Conservation (phyloP, 345 rosid genomes). For the rapeseed (Brassica napus) region Da-Ae NC_063446.1:27134501-27135000, state of each 20-base stretch:
- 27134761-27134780: neutral
- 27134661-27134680: conserved; percentile 30
- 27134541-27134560: conserved; percentile 68
- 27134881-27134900: conserved; percentile 20
- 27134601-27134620: conserved; percentile 80
- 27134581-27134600: conserved; percentile 76
- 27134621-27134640: conserved; percentile 69
- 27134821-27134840: conserved; percentile 21
- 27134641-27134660: conserved; percentile 56
- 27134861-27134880: conserved; percentile 23
- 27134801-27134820: conserved; percentile 28
- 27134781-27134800: conserved; percentile 32
- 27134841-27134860: conserved; percentile 27
- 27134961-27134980: conserved; percentile 8
- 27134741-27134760: neutral
- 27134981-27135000: neutral
- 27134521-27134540: conserved; percentile 91
- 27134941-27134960: conserved; percentile 27
- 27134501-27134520: conserved; percentile 69
- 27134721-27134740: conserved; percentile 37
- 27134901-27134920: conserved; percentile 16
- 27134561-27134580: conserved; percentile 34
- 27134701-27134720: conserved; percentile 29
- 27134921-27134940: conserved; percentile 38
- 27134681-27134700: conserved; percentile 28